These are phyloP conservation scores for Xylaria acuta DNA, from an alignment of 495 filamentous ascomycete genomes.

Conservation along the genomic window DNA sequence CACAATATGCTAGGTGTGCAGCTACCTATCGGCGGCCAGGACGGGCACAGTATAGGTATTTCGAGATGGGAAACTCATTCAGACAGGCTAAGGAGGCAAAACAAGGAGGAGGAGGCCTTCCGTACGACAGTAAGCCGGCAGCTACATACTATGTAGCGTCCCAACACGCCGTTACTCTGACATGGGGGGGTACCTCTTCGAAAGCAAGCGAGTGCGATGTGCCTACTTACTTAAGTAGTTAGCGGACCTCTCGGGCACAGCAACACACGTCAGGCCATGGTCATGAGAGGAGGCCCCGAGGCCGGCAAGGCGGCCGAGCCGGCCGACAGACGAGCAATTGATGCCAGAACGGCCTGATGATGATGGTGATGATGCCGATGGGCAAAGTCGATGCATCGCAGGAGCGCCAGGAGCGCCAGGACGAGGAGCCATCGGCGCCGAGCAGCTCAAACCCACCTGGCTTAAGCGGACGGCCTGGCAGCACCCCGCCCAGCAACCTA, in stretches of 20 bases:
- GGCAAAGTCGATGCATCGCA: conserved; percentile 4
- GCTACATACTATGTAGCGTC: background rate
- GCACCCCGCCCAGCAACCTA: background rate
- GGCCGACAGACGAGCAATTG: background rate
- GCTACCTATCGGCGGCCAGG: background rate
- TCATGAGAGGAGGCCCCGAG: conserved; percentile 2
- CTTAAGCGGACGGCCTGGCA: background rate
- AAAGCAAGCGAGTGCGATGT: background rate
- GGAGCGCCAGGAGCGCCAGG: conserved; percentile 12
- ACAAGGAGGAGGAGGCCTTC: background rate
- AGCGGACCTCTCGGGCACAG: conserved; percentile 7
- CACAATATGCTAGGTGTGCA: background rate
- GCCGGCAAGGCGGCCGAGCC: conserved; percentile 18
- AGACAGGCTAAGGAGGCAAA: background rate
- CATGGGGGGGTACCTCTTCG: background rate
- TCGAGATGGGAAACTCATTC: background rate
- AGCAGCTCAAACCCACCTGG: background rate
- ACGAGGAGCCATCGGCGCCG: background rate
- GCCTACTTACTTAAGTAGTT: too few species aligned
- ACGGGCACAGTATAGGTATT: conserved; percentile 4
- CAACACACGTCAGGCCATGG: conserved; percentile 8
- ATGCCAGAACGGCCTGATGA: conserved; percentile 1
- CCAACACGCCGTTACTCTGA: conserved; percentile 18
- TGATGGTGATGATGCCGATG: conserved; percentile 3
- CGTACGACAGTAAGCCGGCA: conserved; percentile 17